Evolutionary conservation across 2,329 filamentous ascomycete genomes (phyloP), one percentile per base, ranked within the genome.

Genomic region (Cladosporium cucumerinum): DNA sequence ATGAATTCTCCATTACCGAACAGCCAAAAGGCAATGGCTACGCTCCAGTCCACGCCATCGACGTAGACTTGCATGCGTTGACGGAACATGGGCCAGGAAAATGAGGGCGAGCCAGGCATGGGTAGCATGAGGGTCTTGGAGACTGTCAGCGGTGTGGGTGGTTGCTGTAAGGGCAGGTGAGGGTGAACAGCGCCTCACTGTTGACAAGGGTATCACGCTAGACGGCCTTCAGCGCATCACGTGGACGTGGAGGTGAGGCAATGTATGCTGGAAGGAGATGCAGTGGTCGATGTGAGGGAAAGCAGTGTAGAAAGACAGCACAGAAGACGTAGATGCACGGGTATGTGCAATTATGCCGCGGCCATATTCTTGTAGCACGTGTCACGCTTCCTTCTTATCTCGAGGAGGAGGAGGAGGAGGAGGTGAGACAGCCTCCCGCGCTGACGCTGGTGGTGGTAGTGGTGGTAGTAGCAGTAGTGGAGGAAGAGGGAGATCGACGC

Each of bases 11-110:
- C 51, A 30, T 71, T 81, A 97, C 94, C 94, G 74, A 98, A 96
- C 2, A 97, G 83, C 93, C 93, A 98, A 74, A 98, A 98, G 30
- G 94, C 91, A 59, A 88, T 74, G 64, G 92, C 84, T 18, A 97
- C 91, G 59, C 88, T 82, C 1, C 85, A 83, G 72, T 96, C 88
- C 57, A 87, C 85, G 65, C 88, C 88, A 32, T 84, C 83, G 64
- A 95, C 87, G 54, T 90, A 72, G 23, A 83, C 80, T 58, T 79
- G 81, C 28, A 95, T 73, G 39, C 91, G 87, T 28, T 88, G 86
- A 65, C 83, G 82, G 77, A 91, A 94, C 64, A 86, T 77, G n/a
- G 87, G 84, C 89, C 91, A 93, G 57, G 90, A 91, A 4, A 91
- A 84, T 34, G 81, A 80, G 32, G 86, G 82, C 43, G 83, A 78